These are phyloP conservation scores for Exserohilum rostratum DNA, from an alignment of 2,329 filamentous ascomycete genomes.

Conservation along the genomic window DNA sequence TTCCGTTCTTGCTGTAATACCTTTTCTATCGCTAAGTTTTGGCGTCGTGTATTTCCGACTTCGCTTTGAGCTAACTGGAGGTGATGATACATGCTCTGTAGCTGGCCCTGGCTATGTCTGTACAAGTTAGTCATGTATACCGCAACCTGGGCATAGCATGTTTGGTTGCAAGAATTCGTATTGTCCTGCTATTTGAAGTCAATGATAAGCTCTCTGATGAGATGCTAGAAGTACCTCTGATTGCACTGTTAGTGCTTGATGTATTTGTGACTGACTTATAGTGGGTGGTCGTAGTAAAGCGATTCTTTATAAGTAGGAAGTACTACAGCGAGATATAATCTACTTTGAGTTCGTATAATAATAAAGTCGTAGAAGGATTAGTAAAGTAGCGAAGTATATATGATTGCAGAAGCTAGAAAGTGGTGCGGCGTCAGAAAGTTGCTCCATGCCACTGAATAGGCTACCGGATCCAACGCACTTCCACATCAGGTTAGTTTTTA, in stretches of 20 bases:
- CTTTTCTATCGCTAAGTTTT: not conserved
- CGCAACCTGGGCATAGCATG: constrained; percentile 6
- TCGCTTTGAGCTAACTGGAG: not conserved
- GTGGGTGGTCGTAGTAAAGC: not conserved
- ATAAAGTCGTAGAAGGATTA: not conserved
- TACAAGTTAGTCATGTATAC: constrained; percentile 6
- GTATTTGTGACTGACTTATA: not conserved
- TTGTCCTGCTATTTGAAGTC: not conserved
- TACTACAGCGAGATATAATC: constrained; percentile 2
- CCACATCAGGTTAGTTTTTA: not conserved
- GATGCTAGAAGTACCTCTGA: not conserved
- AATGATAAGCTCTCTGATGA: not conserved
- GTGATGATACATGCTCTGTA: constrained; percentile 1
- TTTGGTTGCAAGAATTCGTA: not conserved
- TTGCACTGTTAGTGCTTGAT: not conserved
- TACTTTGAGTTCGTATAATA: not conserved
- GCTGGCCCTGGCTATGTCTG: not conserved
- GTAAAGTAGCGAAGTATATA: not conserved
- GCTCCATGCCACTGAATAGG: constrained; percentile 1
- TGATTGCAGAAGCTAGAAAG: not conserved
- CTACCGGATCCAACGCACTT: not conserved
- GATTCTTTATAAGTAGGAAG: constrained; percentile 1
- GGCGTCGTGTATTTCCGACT: not conserved
- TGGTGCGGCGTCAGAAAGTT: not conserved
- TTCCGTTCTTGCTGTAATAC: not conserved